Percentiles rank a stretch among this genome's conserved stretches.
Conservation (phyloP, 2,329 filamentous ascomycete species). For the Aureobasidium sp. region DNA sequence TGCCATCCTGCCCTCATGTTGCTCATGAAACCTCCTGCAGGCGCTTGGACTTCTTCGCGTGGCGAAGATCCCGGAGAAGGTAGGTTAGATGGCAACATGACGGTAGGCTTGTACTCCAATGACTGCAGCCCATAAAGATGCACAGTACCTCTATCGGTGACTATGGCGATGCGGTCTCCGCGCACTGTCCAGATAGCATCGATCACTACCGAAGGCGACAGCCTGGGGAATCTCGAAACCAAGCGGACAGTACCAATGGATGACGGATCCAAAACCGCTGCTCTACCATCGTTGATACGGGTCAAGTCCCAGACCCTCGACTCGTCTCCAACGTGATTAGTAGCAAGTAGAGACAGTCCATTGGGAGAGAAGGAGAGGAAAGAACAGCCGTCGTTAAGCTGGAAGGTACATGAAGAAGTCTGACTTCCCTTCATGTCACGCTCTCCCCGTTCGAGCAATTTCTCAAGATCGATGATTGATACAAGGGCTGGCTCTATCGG, state of each 20-base stretch:
- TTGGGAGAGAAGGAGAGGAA: constrained; percentile 71
- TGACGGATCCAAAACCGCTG: not conserved
- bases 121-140: constrained; percentile 59
- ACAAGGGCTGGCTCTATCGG: constrained; percentile 62
- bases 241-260: constrained; percentile 32
- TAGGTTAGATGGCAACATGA: not conserved
- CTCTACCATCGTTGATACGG: constrained; percentile 41
- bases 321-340: constrained; percentile 75
- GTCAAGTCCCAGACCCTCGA: constrained; percentile 76
- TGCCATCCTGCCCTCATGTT: constrained; percentile 16
- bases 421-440: constrained; percentile 42
- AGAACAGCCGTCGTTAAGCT: constrained; percentile 65
- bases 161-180: constrained; percentile 75
- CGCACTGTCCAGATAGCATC: constrained; percentile 84
- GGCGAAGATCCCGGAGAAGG: constrained; percentile 16
- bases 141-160: constrained; percentile 91
- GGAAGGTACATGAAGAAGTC: constrained; percentile 63
- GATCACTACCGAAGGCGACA: constrained; percentile 85
- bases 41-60: constrained; percentile 10
- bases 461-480: constrained; percentile 64
- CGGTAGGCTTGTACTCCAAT: constrained; percentile 1
- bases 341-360: constrained; percentile 66
- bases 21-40: constrained; percentile 16
- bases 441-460: constrained; percentile 42
- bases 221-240: constrained; percentile 79